Base-by-base conservation (phyloP, 108 stramenopile species). In the Cyclotella kingstonii region DNA sequence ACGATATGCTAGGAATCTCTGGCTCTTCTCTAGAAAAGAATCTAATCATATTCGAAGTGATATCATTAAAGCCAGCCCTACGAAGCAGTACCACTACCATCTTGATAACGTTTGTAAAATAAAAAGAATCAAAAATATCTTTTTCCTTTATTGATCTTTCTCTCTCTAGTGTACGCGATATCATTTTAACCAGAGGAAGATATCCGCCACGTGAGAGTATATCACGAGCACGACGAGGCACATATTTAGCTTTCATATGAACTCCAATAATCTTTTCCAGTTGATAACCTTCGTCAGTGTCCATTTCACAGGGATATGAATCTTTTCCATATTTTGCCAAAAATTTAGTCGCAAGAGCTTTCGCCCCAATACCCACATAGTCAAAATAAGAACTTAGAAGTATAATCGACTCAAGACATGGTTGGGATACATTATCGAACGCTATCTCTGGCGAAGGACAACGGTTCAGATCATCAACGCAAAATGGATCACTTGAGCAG, bases 281-380 rank as follows among this genome's bases (percentile, higher is more conserved):
- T 56, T 80, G 83, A 44, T 81, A 64, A 18, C 80, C 68, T 56
- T 88, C 85, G 47, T 88, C 74, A 1, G 81, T 64, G 9, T 68
- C 74, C 17, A 70, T 56, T 46, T 75, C 64, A 41, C 84, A 87
- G 2, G 90, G 90, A 70, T 75, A 87, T 19, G 71, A 71, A 22
- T 81, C 71, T 43, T 73, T 55, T n/a, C 86, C 83, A 55, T 84
- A 80, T 43, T 82, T 70, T 36, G 56, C 44, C n/a, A 54, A 28
- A 63, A 91, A 91, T 41, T 64, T 62, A 14, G 90, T 91, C 18
- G 83, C 83, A 27, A 91, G 63, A 12, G 86, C 86, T 65, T 86
- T 86, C 50, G 90, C 85, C 22, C 84, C 74, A 38, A 91, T 84
- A 8, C 86, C 90, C 31, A 91, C 86, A 6, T 79, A 77, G 64